Conservation (phyloP, 805 yeast species). For the Candida pini region DNA sequence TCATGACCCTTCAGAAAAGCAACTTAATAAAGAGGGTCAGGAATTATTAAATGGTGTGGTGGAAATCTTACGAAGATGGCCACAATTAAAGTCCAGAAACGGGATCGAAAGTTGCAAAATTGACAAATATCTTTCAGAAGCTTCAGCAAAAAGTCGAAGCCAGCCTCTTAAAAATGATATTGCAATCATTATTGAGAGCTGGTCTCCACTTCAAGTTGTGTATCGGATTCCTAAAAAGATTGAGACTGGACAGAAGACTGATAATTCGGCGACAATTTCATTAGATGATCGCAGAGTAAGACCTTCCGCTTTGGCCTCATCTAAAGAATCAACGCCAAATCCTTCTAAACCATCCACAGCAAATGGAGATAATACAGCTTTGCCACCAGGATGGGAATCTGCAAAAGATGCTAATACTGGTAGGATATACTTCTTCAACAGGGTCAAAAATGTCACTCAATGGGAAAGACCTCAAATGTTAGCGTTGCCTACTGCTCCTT, state of each 20-base stretch:
- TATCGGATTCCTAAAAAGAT: slow-evolving; percentile 71
- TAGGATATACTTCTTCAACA: slow-evolving; percentile 49
- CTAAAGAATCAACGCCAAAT: slow-evolving; percentile 4
- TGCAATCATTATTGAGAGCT: slow-evolving; percentile 46
- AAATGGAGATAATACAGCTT: slow-evolving; percentile 24
- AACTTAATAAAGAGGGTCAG: slow-evolving; percentile 27
- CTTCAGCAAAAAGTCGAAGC: slow-evolving; percentile 26
- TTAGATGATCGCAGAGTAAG: slow-evolving; percentile 24
- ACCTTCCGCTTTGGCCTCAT: too few species aligned
- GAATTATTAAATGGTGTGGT: slow-evolving; percentile 45
- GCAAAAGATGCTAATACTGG: slow-evolving; percentile 43
- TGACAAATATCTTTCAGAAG: slow-evolving; percentile 51
- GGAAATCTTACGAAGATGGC: slow-evolving; percentile 57
- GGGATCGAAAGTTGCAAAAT: slow-evolving; percentile 71
- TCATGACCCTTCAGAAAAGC: slow-evolving; percentile 2
- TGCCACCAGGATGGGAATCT: slow-evolving; percentile 66
- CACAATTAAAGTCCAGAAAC: slow-evolving; percentile 62
- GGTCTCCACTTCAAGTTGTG: slow-evolving; percentile 77
- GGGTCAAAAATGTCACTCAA: slow-evolving; percentile 38
- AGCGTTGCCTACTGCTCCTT: slow-evolving; percentile 1
- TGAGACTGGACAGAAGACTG: slow-evolving; percentile 17
- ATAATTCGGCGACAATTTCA: slow-evolving; percentile 1
- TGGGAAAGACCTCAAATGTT: slow-evolving; percentile 54
- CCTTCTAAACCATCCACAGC: slow-evolving; percentile 2
- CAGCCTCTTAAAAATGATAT: slow-evolving; percentile 33